phyloP scores from a whole-genome alignment of 352 stramenopile genomes.

The Globisporangium paroecandrum region DNA sequence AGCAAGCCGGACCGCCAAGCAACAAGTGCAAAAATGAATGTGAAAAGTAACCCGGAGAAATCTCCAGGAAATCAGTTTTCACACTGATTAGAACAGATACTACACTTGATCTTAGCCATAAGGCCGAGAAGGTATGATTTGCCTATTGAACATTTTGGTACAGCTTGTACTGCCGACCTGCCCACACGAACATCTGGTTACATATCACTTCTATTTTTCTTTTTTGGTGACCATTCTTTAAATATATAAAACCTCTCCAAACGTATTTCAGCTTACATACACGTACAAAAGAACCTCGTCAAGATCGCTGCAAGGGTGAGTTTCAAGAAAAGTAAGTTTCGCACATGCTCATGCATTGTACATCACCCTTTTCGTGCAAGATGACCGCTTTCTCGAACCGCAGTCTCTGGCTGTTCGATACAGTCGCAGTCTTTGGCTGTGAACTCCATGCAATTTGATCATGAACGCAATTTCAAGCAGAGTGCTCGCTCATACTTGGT shows the following conservation, averaged over 20 bases:
- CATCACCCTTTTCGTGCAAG: too few relatives aligned
- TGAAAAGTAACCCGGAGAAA: constrained; percentile 63
- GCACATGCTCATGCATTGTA: too few relatives aligned
- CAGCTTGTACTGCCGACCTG: too few relatives aligned
- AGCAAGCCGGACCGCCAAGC: constrained; percentile 4
- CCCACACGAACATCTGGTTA: neutral
- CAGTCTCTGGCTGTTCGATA: too few relatives aligned
- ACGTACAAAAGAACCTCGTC: too few relatives aligned
- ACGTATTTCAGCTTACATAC: too few relatives aligned
- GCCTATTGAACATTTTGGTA: too few relatives aligned
- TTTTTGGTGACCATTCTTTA: too few relatives aligned
- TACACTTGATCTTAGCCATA: constrained; percentile 91
- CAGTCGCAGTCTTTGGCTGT: neutral
- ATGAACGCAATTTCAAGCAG: neutral
- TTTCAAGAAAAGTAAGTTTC: too few relatives aligned
- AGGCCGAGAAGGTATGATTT: constrained; percentile 83
- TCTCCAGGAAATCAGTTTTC: constrained; percentile 83
- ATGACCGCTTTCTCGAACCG: too few relatives aligned
- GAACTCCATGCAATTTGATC: neutral
- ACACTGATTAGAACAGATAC: constrained; percentile 93
- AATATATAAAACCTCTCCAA: too few relatives aligned
- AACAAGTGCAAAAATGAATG: constrained; percentile 60
- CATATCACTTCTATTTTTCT: neutral
- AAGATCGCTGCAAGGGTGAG: too few relatives aligned
- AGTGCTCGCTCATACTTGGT: neutral